Conservation (phyloP, 2,329 filamentous ascomycete species). For the Penicillium griseofulvum region DNA sequence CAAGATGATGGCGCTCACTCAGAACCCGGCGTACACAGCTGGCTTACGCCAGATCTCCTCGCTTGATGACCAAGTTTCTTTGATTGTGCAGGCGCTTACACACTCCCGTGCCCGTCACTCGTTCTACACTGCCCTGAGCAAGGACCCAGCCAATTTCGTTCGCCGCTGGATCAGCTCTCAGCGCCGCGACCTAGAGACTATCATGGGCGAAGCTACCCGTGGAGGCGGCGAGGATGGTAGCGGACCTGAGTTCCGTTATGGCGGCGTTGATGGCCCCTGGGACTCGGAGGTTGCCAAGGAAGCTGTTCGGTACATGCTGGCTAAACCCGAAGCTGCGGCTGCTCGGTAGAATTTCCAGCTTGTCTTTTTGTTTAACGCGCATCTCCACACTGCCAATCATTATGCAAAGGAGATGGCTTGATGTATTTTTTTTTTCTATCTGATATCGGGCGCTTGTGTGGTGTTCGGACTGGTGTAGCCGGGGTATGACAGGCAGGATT, state of each 20-base stretch:
- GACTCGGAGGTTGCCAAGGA: conserved; percentile 60
- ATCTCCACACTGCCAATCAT: not conserved
- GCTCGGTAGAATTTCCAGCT: conserved; percentile 21
- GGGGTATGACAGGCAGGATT: conserved; percentile 18
- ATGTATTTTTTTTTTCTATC: conserved; percentile 9
- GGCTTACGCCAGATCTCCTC: conserved; percentile 72
- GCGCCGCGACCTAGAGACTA: conserved; percentile 82
- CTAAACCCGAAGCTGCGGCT: conserved; percentile 43
- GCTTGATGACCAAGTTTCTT: conserved; percentile 81
- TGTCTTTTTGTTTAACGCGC: not conserved
- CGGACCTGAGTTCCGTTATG: conserved; percentile 46
- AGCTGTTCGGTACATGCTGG: conserved; percentile 61
- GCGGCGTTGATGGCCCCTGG: conserved; percentile 62
- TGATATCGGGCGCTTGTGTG: conserved; percentile 26
- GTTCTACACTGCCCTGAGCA: conserved; percentile 75
- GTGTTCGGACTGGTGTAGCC: conserved; percentile 22
- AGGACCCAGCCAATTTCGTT: conserved; percentile 81
- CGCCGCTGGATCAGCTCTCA: conserved; percentile 87
- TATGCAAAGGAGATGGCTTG: conserved; percentile 1
- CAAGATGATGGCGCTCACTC: conserved; percentile 63
- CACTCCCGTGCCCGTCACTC: conserved; percentile 86
- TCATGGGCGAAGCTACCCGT: conserved; percentile 75
- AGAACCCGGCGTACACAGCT: conserved; percentile 66
- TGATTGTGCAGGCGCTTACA: conserved; percentile 76
- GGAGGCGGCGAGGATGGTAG: conserved; percentile 54